Conservation (phyloP, 2,329 filamentous ascomycete genomes). For the Aspergillus novoparasiticus region DNA sequence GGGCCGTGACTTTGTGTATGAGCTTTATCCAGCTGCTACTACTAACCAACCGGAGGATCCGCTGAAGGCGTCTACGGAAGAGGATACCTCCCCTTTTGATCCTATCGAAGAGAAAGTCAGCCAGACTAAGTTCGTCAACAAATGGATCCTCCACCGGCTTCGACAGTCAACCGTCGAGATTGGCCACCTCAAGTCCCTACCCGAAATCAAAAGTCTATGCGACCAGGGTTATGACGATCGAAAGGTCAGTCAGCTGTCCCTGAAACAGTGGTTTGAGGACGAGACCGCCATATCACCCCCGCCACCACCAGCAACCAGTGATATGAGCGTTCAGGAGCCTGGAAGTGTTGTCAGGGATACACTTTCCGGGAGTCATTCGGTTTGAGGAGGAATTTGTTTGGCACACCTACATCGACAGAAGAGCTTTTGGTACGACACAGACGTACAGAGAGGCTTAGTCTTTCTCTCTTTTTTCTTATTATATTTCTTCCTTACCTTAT, state of each 20-base stretch:
- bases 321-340: neutral
- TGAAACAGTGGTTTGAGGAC: slow-evolving; percentile 28
- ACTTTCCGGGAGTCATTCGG: neutral
- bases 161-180: slow-evolving; percentile 32
- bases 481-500: neutral
- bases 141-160: slow-evolving; percentile 36
- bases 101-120: slow-evolving; percentile 10
- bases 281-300: slow-evolving; percentile 6
- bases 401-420: no score
- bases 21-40: neutral
- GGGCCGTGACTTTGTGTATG: slow-evolving; percentile 1
- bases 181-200: slow-evolving; percentile 25
- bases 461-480: neutral
- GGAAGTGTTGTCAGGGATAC: neutral
- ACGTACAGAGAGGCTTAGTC: no score
- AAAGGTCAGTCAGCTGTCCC: slow-evolving; percentile 25
- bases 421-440: neutral
- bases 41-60: slow-evolving; percentile 16
- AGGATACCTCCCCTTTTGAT: slow-evolving; percentile 26
- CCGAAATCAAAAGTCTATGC: slow-evolving; percentile 19
- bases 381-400: neutral
- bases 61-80: slow-evolving; percentile 21
- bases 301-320: neutral
- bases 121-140: slow-evolving; percentile 29
- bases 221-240: slow-evolving; percentile 21